A percentile compares a stretch with the other conserved stretches of the same genome.
Conservation (phyloP, 768 basidiomycete species). For the Lyophyllum decastes region DNA sequence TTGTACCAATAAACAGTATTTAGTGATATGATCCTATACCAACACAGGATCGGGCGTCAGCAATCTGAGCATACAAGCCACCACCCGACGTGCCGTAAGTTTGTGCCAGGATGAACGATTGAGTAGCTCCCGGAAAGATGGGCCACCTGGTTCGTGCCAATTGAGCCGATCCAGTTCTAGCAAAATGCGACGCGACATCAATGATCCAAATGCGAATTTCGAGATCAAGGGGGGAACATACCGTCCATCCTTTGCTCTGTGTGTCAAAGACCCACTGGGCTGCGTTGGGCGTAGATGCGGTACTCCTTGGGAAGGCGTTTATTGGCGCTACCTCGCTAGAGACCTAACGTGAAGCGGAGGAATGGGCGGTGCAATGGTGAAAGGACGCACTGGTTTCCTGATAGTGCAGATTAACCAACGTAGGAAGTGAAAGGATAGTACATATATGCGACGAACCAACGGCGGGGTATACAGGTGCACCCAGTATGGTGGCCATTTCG, state of each 20-base stretch:
- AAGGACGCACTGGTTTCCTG: constrained; percentile 52
- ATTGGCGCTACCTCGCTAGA: constrained; percentile 58
- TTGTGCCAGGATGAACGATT: constrained; percentile 46
- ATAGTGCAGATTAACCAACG: neutral
- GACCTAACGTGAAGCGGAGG: neutral
- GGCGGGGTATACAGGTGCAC: constrained; percentile 45
- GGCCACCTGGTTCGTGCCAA: constrained; percentile 42
- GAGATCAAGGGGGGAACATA: constrained; percentile 21
- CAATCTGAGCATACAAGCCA: neutral
- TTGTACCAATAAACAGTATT: constrained; percentile 68
- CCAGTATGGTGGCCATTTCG: constrained; percentile 42
- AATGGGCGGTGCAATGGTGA: neutral
- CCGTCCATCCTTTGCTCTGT: constrained; percentile 49
- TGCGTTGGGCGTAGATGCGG: constrained; percentile 32
- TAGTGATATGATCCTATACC: constrained; percentile 52
- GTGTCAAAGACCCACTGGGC: constrained; percentile 61
- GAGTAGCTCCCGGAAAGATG: constrained; percentile 60
- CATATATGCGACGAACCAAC: constrained; percentile 37
- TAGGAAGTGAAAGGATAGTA: neutral
- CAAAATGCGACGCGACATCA: neutral
- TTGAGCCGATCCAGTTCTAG: constrained; percentile 47
- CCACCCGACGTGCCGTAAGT: constrained; percentile 38
- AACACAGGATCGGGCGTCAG: neutral
- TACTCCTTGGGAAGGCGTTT: constrained; percentile 57
- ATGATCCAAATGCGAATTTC: neutral